Evolutionary conservation across 441 rosid genomes (phyloP).

Genomic region (Adansonia rubrostipa): DNA sequence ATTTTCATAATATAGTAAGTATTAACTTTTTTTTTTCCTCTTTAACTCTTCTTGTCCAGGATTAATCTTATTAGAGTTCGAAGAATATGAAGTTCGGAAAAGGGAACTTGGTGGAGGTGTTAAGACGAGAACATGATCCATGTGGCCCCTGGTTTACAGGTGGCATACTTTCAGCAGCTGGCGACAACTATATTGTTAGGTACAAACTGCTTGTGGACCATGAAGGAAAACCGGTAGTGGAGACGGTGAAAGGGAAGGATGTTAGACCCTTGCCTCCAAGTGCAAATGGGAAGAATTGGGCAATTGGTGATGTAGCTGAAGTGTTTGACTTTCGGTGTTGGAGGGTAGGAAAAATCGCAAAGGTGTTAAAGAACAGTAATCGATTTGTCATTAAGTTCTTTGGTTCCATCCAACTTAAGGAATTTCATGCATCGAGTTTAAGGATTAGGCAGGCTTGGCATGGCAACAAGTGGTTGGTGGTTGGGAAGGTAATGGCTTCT

Average conservation of each 20-base stretch:
- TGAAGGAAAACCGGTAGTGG: conserved; percentile 29
- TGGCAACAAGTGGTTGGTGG: conserved; percentile 38
- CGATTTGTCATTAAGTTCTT: conserved; percentile 40
- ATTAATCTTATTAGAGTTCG: neutral
- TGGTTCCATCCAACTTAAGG: conserved; percentile 43
- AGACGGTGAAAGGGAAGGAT: conserved; percentile 33
- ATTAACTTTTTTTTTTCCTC: neutral
- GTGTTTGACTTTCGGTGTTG: conserved; percentile 43
- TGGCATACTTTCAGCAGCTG: conserved; percentile 31
- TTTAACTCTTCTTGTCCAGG: neutral
- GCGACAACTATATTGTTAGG: conserved; percentile 35
- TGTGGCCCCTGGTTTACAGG: conserved; percentile 45
- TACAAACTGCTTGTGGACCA: conserved; percentile 29
- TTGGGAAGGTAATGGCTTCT: conserved; percentile 37
- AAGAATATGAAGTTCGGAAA: conserved; percentile 36
- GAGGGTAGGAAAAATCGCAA: conserved; percentile 44
- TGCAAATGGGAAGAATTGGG: conserved; percentile 39
- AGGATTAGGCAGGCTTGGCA: conserved; percentile 43
- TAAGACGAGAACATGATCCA: conserved; percentile 38
- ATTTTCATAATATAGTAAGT: neutral
- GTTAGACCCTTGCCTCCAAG: conserved; percentile 42
- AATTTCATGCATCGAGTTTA: conserved; percentile 37
- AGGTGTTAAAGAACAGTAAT: conserved; percentile 32
- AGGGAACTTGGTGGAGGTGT: conserved; percentile 39
- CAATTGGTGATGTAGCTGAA: conserved; percentile 41